phyloP scores from a whole-genome alignment of 805 yeast species.

The Starmerella potacharoeniae region DNA sequence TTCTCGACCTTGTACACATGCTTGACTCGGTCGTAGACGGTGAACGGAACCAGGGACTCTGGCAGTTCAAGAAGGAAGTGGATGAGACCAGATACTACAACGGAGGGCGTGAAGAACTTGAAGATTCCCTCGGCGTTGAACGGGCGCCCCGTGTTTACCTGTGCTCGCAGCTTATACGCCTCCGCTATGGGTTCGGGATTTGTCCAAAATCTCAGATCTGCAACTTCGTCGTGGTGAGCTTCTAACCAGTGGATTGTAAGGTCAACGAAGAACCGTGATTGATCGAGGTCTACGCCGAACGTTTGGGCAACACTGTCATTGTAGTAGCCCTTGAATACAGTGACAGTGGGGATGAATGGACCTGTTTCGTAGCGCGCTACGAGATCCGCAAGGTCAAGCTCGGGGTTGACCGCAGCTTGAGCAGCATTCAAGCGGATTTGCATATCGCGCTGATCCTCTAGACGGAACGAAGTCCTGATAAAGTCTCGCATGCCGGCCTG shows the following conservation, averaged over 20 bases:
- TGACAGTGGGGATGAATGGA: conserved; percentile 55
- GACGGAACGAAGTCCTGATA: conserved; percentile 36
- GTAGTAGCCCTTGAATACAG: conserved; percentile 62
- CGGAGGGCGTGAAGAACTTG: conserved; percentile 35
- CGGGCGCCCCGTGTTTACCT: conserved; percentile 27
- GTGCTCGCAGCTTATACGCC: conserved; percentile 48
- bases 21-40: conserved; percentile 48
- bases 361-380: conserved; percentile 59
- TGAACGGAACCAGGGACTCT: conserved; percentile 53
- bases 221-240: conserved; percentile 4
- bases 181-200: conserved; percentile 44
- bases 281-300: conserved; percentile 64
- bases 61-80: conserved; percentile 65
- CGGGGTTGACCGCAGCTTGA: conserved; percentile 56
- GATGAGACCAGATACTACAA: conserved; percentile 51
- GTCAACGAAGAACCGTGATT: conserved; percentile 53
- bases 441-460: conserved; percentile 37
- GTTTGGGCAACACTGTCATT: conserved; percentile 50
- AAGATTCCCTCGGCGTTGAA: conserved; percentile 27
- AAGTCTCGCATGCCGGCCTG: conserved; percentile 57
- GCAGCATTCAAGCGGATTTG: conserved; percentile 39
- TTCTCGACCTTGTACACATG: conserved; percentile 36
- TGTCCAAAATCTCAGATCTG: conserved; percentile 35
- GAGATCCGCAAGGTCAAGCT: conserved; percentile 47
- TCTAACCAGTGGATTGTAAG: conserved; percentile 43